Base-by-base conservation (phyloP, 1,139 yeast species). In the Sugiyamaella xylanicola region DNA sequence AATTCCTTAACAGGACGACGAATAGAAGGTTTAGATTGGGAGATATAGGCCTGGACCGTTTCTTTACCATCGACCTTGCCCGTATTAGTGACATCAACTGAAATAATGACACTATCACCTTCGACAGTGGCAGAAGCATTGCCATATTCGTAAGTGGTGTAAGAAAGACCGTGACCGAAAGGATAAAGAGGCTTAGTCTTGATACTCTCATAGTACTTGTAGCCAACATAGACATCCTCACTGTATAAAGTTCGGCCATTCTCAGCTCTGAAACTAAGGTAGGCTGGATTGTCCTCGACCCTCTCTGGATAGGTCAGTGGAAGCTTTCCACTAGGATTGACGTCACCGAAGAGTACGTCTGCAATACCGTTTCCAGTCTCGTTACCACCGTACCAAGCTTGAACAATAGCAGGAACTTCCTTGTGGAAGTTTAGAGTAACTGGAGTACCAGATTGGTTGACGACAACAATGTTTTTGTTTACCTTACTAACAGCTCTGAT, bases 381-480 rank as follows among this genome's bases (percentile, higher is more conserved):
- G 59, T 71, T 73, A 55, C 82, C 82, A 59, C 79, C 78, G 60
- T 74, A 77, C 76, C 77, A 75, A 17, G 77, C 82, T 56, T 83
- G 86, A 5, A 83, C 69, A 40, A 83, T 63, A 3, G 80, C 80
- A 54, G 74, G 74, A 16, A 77, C 80, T 21, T 77, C 67, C 41
- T 74, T 68, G 13, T 73, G 66, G 85, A 86, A 83, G 29, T 85
- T 84, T 76, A 84, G 73, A 36, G 79, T 73, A 27, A 83, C 86
- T 1, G 88, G 87, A 9, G 85, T 76, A 53, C 87, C 87, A 2
- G 84, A 77, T 66, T 83, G 86, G 68, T 81, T 78, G 22, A 83
- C 85, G 47, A 83, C 72, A 20, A 81, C 77, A 8, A 79, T 75
- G 63, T 82, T 79, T 40, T 77, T 76, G 63, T 82, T 82, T 46